phyloP scores from a whole-genome alignment of 2,329 filamentous ascomycete genomes.

The Alternaria panax region DNA sequence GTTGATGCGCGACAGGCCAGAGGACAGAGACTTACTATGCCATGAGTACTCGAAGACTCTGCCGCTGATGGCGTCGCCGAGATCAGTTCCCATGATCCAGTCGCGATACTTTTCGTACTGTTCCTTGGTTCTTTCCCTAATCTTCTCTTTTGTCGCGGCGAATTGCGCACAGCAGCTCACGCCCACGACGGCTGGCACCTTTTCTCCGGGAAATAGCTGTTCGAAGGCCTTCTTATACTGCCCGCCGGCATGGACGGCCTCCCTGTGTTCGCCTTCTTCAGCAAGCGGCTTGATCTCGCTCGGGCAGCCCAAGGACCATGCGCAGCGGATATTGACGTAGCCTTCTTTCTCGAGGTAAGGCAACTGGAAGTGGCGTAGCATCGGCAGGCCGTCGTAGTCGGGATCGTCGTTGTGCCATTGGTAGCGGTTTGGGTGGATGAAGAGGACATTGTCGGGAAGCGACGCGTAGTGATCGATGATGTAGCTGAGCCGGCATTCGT shows the following conservation, averaged over 20 bases:
- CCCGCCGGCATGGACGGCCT: constrained; percentile 57
- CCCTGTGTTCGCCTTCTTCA: constrained; percentile 51
- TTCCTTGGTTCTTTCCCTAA: constrained; percentile 54
- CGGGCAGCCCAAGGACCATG: constrained; percentile 62
- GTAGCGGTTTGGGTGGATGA: constrained; percentile 53
- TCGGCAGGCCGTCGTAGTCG: constrained; percentile 59
- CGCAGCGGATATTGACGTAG: constrained; percentile 63
- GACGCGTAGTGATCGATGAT: constrained; percentile 52
- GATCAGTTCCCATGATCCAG: constrained; percentile 58
- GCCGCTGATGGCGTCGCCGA: constrained; percentile 60
- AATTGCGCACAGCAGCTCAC: constrained; percentile 65
- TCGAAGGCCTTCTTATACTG: constrained; percentile 59
- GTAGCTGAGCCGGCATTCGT: constrained; percentile 37
- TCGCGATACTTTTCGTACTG: constrained; percentile 59
- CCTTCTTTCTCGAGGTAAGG: constrained; percentile 58
- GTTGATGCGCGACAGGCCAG: not conserved
- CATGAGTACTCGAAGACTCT: constrained; percentile 66
- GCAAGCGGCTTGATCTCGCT: constrained; percentile 57
- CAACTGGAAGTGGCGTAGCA: constrained; percentile 59
- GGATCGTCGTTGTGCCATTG: constrained; percentile 62
- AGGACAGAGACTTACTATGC: constrained; percentile 58
- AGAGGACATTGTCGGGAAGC: constrained; percentile 52
- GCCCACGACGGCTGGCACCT: constrained; percentile 56
- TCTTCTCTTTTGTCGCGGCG: constrained; percentile 58
- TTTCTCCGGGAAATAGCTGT: constrained; percentile 55